These are phyloP conservation scores for Diaporthe nobilis DNA, from an alignment of 2,329 filamentous ascomycete genomes.

Conservation along the genomic window DNA sequence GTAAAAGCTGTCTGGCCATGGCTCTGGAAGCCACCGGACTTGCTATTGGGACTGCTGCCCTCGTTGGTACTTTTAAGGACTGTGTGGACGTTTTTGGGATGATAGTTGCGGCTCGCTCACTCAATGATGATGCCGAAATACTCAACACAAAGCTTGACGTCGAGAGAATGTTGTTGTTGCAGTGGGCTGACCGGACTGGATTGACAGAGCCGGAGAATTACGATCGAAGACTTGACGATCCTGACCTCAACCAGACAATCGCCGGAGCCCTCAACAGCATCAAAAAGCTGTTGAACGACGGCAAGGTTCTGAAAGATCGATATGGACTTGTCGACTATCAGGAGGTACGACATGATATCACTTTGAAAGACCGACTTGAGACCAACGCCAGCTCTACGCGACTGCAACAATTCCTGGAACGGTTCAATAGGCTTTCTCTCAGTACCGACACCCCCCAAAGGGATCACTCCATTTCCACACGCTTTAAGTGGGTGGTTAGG, in stretches of 20 bases:
- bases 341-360: accelerated
- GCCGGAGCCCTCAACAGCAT: background rate
- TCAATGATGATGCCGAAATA: background rate
- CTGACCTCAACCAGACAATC: background rate
- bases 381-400: background rate
- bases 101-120: background rate
- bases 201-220: background rate
- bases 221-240: background rate
- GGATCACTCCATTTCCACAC: background rate
- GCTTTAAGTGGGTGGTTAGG: background rate
- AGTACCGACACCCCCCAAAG: accelerated
- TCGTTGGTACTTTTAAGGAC: background rate
- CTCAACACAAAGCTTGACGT: background rate
- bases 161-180: background rate
- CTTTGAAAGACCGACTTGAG: accelerated
- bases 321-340: background rate
- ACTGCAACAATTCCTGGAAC: background rate
- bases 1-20: background rate
- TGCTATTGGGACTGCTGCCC: background rate
- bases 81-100: background rate
- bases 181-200: background rate
- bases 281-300: background rate
- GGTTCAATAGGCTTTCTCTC: background rate
- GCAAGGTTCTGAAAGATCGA: background rate
- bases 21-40: background rate